phyloP scores from a whole-genome alignment of 2,329 filamentous ascomycete genomes.

The Phialemoniopsis sp. region DNA sequence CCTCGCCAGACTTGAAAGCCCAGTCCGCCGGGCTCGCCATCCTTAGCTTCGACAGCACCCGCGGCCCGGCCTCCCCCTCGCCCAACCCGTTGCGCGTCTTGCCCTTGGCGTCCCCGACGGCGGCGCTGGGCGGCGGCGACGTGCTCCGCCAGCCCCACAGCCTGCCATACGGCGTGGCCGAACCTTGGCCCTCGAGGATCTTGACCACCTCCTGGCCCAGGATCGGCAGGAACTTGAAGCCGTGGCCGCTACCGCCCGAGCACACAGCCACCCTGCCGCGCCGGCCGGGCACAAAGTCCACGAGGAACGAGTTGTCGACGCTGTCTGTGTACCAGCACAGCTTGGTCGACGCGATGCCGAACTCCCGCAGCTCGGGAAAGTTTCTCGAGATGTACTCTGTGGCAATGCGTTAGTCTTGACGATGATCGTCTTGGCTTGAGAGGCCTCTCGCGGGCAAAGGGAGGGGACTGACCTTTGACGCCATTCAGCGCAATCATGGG shows the following conservation, averaged over 20 bases:
- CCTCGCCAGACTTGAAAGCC: slow-evolving; percentile 1
- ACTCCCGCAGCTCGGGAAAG: slow-evolving; percentile 3
- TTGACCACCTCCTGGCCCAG: slow-evolving; percentile 22
- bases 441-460: no score
- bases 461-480: not conserved
- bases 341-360: slow-evolving; percentile 5
- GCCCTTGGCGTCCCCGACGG: slow-evolving; percentile 5
- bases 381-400: slow-evolving; percentile 4
- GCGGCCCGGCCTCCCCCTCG: slow-evolving; percentile 18
- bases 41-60: slow-evolving; percentile 18
- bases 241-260: slow-evolving; percentile 9
- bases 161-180: slow-evolving; percentile 16
- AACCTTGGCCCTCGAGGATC: slow-evolving; percentile 17
- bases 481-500: not conserved
- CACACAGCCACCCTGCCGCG: not conserved
- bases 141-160: slow-evolving; percentile 18
- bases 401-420: no score
- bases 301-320: slow-evolving; percentile 18
- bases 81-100: slow-evolving; percentile 18
- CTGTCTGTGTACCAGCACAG: slow-evolving; percentile 23
- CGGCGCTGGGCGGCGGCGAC: no score
- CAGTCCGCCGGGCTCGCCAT: slow-evolving; percentile 19
- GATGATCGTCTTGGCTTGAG: no score
- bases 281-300: slow-evolving; percentile 1
- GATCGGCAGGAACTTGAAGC: slow-evolving; percentile 21